Conservation (phyloP, 257 asterid species). For the Solanum habrochaites region DNA sequence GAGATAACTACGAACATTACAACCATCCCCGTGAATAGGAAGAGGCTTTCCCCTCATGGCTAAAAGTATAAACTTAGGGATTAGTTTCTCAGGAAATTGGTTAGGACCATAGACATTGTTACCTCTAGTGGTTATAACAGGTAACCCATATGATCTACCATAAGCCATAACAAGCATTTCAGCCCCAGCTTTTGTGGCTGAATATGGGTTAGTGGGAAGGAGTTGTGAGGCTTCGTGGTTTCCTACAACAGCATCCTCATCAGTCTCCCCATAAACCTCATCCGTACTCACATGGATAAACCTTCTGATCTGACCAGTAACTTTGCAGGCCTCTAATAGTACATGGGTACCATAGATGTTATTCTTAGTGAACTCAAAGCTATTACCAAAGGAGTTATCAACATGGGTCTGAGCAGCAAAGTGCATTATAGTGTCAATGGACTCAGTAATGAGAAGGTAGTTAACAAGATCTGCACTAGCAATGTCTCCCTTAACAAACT, state of each 20-base stretch:
- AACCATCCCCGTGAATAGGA: conserved; percentile 14
- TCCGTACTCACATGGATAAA: conserved; percentile 14
- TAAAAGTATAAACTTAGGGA: conserved; percentile 12
- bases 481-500: conserved; percentile 14
- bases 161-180: conserved; percentile 19
- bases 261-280: conserved; percentile 13
- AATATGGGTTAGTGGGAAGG: conserved; percentile 17
- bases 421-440: conserved; percentile 17
- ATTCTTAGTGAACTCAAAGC: conserved; percentile 15
- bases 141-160: conserved; percentile 13
- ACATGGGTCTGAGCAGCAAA: conserved; percentile 17
- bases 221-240: conserved; percentile 18
- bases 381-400: conserved; percentile 10
- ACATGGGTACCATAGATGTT: conserved; percentile 17
- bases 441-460: conserved; percentile 9
- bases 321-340: conserved; percentile 15
- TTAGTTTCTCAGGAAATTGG: conserved; percentile 14
- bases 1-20: conserved; percentile 14
- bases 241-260: conserved; percentile 15
- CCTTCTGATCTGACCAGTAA: conserved; percentile 8
- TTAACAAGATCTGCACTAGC: conserved; percentile 16
- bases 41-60: conserved; percentile 12
- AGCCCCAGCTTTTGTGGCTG: conserved; percentile 15
- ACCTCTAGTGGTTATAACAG: conserved; percentile 15
- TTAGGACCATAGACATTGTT: conserved; percentile 15